Conservation (phyloP, 148 eudicot species). For the Amaranthus palmeri region DNA sequence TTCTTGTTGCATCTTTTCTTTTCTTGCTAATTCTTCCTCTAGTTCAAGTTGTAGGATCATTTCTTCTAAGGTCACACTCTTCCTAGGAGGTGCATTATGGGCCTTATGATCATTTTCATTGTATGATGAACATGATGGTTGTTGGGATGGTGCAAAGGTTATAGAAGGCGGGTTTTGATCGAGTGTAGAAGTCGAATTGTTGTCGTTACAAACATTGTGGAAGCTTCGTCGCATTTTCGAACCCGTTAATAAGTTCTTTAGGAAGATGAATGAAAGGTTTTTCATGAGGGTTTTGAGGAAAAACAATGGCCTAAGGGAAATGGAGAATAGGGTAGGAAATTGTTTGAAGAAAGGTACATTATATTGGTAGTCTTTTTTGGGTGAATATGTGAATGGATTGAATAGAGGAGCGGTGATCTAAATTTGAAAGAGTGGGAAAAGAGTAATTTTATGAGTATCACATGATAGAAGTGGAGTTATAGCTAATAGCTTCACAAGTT, state of each 20-base stretch:
- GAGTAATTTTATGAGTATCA: slow-evolving; percentile 35
- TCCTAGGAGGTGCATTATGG: slow-evolving; percentile 22
- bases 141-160: slow-evolving; percentile 17
- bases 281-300: slow-evolving; percentile 41
- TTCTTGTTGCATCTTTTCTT: slow-evolving; percentile 29
- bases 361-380: slow-evolving; percentile 3
- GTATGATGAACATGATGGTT: slow-evolving; percentile 16
- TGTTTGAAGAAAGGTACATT: slow-evolving; percentile 1
- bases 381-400: slow-evolving; percentile 30
- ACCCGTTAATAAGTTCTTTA: slow-evolving; percentile 52
- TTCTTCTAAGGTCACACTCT: slow-evolving; percentile 70
- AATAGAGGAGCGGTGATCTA: slow-evolving; percentile 34
- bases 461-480: slow-evolving; percentile 35
- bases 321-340: not conserved
- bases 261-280: slow-evolving; percentile 61
- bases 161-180: slow-evolving; percentile 30
- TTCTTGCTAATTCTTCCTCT: slow-evolving; percentile 65
- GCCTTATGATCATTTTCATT: slow-evolving; percentile 10
- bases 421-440: not conserved
- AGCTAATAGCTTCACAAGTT: slow-evolving; percentile 40
- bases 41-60: slow-evolving; percentile 76
- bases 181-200: slow-evolving; percentile 64
- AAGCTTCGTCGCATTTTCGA: slow-evolving; percentile 64
- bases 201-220: slow-evolving; percentile 51
- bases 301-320: not conserved